Evolutionary conservation across 106 monocot species (phyloP), one percentile per base, ranked within the genome.

Genomic region (Allium sativum): DNA sequence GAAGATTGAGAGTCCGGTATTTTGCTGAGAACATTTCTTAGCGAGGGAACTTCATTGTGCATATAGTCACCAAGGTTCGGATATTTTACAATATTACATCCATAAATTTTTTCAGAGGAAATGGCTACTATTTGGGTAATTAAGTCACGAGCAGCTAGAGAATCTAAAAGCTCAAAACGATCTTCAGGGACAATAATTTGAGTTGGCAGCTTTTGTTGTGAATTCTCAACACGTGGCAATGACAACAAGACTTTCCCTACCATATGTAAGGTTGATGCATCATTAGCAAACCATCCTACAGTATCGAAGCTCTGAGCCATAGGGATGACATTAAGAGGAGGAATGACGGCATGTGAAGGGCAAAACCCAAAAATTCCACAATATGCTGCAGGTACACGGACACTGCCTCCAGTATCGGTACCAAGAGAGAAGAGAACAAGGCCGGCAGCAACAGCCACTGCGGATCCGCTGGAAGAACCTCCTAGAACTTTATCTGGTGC

Each of bases 361-460:
- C 96, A 77, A 65, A 98, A 76, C 9, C 96, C 87, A 76, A 91
- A 85, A 68, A 92, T 88, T 18, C 91, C 96, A 78, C 96, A 92
- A 52, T 88, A 98, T 65, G 91, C 72, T 59, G 88, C 85, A 59
- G 96, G 96, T 5, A 91, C 88, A 60, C 96, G 77, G 44, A 98
- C 96, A 74, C 96, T 98, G 55, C 96, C 96, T 61, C 91, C 96
- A 59, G 96, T 98, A 74, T 98, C 96, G n/a, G 96, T 91, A 66
- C 96, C 96, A 65, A 93, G 68, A 61, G 93, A 75, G 47, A 93
- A 93, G 63, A 88, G 75, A 68, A 85, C 88, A 65, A 89, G 77
- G 18, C 76, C 76, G 16, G 84, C 88, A 68, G 80, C 82, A 51
- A 93, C 93, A 40, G 82, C 82, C 10, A 89, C 93, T 40, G 93